These are phyloP conservation scores for Coffea eugenioides DNA, from an alignment of 257 asterid species.

Conservation along the genomic window DNA sequence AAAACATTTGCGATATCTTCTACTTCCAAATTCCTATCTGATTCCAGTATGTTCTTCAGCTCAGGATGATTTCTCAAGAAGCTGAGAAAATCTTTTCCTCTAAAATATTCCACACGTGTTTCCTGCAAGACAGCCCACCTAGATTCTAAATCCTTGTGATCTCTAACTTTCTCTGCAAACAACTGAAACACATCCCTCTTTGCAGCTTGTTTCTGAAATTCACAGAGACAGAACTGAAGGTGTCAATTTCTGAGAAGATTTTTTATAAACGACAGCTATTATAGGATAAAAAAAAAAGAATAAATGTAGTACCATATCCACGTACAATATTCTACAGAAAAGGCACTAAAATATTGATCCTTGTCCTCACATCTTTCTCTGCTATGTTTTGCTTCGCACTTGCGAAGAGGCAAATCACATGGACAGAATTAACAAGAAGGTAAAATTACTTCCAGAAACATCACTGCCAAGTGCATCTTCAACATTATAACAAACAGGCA, in stretches of 20 bases:
- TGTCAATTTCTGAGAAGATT: constrained; percentile 4
- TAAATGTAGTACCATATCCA: not conserved
- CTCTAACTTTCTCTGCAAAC: constrained; percentile 95
- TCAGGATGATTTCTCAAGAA: constrained; percentile 81
- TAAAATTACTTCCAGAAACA: not conserved
- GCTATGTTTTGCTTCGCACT: not conserved
- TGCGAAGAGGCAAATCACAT: not conserved
- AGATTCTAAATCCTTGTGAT: constrained; percentile 90
- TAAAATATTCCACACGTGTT: constrained; percentile 93
- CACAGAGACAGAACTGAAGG: constrained; percentile 15
- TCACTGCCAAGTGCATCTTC: not conserved
- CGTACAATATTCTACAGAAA: not conserved
- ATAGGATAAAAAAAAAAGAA: not conserved
- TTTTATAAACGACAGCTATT: not conserved
- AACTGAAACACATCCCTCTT: constrained; percentile 77
- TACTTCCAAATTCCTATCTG: constrained; percentile 64
- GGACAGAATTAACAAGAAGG: not conserved
- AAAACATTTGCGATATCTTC: constrained; percentile 79
- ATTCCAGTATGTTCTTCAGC: constrained; percentile 71
- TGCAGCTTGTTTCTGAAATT: constrained; percentile 79
- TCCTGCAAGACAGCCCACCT: constrained; percentile 99
- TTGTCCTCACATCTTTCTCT: not conserved
- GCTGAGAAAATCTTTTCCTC: constrained; percentile 87
- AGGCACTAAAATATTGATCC: not conserved
- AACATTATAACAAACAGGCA: not conserved